Conservation (phyloP, 2,329 filamentous ascomycete species). For the Alternaria longipes region DNA sequence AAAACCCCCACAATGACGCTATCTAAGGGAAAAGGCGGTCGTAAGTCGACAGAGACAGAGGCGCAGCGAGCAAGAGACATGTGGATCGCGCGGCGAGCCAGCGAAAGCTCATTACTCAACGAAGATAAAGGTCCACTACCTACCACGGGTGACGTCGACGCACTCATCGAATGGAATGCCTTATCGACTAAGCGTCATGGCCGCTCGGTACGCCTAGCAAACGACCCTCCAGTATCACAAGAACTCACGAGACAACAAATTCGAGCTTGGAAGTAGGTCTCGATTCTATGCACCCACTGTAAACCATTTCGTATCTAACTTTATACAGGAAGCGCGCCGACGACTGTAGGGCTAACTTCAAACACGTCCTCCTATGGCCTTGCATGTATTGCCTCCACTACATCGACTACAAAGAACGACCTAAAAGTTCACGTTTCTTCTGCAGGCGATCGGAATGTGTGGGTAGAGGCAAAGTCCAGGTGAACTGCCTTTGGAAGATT, state of each 20-base stretch:
- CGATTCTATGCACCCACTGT: background rate
- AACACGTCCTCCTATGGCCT: constrained; percentile 4
- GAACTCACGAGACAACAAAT: background rate
- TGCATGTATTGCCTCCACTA: constrained; percentile 14
- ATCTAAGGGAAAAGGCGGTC: background rate
- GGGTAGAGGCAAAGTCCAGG: constrained; percentile 6
- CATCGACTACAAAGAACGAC: background rate
- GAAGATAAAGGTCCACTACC: background rate
- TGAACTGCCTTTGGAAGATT: constrained; percentile 6
- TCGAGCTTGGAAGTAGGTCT: constrained; percentile 1
- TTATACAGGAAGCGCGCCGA: background rate
- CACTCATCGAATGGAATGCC: background rate
- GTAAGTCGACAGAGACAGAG: background rate
- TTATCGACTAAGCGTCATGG: background rate
- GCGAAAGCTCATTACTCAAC: background rate
- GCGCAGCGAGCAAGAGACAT: background rate
- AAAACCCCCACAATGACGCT: background rate
- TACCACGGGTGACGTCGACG: background rate
- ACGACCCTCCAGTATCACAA: background rate
- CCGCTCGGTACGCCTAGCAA: no score
- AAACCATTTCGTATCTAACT: background rate
- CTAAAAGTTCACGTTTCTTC: background rate
- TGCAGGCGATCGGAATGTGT: background rate
- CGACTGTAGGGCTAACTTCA: background rate
- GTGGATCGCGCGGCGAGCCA: background rate